These are phyloP conservation scores for Millerozyma acaciae DNA, from an alignment of 805 yeast genomes.

Conservation along the genomic window DNA sequence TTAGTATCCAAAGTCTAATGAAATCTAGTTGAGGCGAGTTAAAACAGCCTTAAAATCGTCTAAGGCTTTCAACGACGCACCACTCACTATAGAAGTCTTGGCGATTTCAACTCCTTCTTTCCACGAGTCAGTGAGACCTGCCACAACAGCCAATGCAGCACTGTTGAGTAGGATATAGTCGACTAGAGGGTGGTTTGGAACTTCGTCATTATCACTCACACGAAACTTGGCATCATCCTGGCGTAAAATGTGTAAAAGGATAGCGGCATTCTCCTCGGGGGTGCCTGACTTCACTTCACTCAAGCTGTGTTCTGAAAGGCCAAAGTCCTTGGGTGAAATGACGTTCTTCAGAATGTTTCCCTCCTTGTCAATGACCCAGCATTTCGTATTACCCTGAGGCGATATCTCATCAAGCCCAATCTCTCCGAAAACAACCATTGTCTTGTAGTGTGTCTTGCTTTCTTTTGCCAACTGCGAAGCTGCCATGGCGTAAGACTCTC, in stretches of 20 bases:
- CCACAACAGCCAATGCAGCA: conserved; percentile 79
- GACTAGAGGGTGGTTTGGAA: conserved; percentile 53
- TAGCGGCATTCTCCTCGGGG: conserved; percentile 75
- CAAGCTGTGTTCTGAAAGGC: conserved; percentile 68
- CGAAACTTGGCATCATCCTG: conserved; percentile 45
- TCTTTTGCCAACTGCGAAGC: conserved; percentile 57
- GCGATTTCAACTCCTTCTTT: conserved; percentile 75
- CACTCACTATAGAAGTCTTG: conserved; percentile 58
- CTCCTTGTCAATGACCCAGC: conserved; percentile 62
- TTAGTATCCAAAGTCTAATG: too few species aligned
- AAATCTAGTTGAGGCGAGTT: too few species aligned
- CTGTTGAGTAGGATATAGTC: conserved; percentile 91
- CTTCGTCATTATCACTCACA: conserved; percentile 29
- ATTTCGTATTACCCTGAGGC: conserved; percentile 76
- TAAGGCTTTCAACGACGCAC: conserved; percentile 62
- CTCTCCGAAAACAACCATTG: conserved; percentile 91
- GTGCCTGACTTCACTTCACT: conserved; percentile 75
- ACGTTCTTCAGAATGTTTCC: conserved; percentile 42
- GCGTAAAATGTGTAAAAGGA: conserved; percentile 44
- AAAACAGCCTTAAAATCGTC: conserved; percentile 41
- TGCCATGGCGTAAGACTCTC: conserved; percentile 80
- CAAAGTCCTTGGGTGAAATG: conserved; percentile 74
- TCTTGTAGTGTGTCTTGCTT: conserved; percentile 44
- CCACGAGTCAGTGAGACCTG: conserved; percentile 69
- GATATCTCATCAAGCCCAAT: conserved; percentile 92